Base-by-base conservation (phyloP, 2,329 filamentous ascomycete genomes). In the Uncinocarpus reesii region DNA sequence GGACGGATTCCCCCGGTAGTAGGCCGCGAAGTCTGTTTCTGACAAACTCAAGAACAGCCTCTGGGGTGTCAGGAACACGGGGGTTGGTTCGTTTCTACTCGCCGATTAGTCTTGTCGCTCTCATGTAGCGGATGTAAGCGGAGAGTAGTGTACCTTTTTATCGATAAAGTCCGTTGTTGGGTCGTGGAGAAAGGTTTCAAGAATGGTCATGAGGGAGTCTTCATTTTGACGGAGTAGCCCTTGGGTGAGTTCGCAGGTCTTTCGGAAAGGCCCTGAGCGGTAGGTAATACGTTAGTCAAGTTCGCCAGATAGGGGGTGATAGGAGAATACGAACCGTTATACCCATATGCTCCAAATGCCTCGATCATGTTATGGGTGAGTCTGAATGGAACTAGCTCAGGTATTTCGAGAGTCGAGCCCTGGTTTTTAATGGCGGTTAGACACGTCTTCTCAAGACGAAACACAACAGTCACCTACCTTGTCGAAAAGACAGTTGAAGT, bases 401-500 rank as follows among this genome's bases (percentile, higher is more conserved):
- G 90, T 65, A 93, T 94, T 53, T 88, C 83, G 62, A 98, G 96
- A 0, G 89, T 95, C 34, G 90, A 77, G 1, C 92, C 92, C 63
- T 68, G 36, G 15, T 36, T 26, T 40, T n/a, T n/a, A n/a, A 18
- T 21, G 16, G 2, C 18, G 21, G 10, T 24, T 7, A 52, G 47
- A 32, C 38, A 48, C 35, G 24, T 42, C 35, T 15, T 29, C 13
- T 26, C 13, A 37, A 10, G 10, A 24, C 4, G 8, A 5, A 3
- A 35, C 8, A 34, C n/a, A 7, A 20, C 7, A 15, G 16, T 23
- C 26, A 8, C 13, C 10, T 16, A 67, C 65, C 58, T 98, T 98
- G 71, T 98, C 93, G 64, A 99, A 99, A 3, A 98, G 80, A 66
- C 93, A 98, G 69, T 98, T 98, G 75, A 99, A 98, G 68, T 98